Conservation (phyloP, 257 asterid species). For the Henckelia pumila region DNA sequence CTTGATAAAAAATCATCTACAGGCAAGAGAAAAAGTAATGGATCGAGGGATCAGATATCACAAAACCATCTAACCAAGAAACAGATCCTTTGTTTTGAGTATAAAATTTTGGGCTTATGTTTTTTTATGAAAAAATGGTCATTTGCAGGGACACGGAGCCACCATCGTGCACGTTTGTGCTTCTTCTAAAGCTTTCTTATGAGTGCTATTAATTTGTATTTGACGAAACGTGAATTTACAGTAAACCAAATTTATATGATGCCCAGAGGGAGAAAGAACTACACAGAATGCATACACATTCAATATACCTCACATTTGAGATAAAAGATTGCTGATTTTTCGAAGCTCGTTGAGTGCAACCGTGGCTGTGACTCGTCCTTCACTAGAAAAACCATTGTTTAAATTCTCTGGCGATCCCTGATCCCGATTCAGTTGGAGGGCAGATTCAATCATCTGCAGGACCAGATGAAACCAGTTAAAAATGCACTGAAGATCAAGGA, state of each 20-base stretch:
- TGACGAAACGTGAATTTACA: neutral
- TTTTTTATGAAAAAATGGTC: neutral
- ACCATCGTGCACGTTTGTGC: neutral
- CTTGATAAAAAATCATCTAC: no score
- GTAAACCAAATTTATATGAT: no score
- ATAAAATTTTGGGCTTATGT: neutral
- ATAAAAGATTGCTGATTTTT: slow-evolving; percentile 74
- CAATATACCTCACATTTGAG: slow-evolving; percentile 63
- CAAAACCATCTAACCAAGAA: neutral
- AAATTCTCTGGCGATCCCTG: slow-evolving; percentile 40
- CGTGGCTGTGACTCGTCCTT: slow-evolving; percentile 72
- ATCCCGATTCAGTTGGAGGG: slow-evolving; percentile 59
- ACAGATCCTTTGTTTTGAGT: neutral
- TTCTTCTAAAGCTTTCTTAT: neutral
- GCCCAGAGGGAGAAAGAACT: neutral
- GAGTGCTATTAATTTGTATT: neutral
- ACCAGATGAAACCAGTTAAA: slow-evolving; percentile 19
- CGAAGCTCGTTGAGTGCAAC: slow-evolving; percentile 83
- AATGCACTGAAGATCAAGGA: neutral
- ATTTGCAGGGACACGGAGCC: neutral
- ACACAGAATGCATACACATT: neutral
- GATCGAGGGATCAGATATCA: neutral
- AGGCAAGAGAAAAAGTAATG: no score
- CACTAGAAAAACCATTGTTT: slow-evolving; percentile 50
- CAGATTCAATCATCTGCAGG: slow-evolving; percentile 74